A percentile compares a stretch with the other conserved stretches of the same genome.
Evolutionary conservation across 1,139 yeast species (phyloP).

Genomic region (Protomyces lactucae-debilis): DNA sequence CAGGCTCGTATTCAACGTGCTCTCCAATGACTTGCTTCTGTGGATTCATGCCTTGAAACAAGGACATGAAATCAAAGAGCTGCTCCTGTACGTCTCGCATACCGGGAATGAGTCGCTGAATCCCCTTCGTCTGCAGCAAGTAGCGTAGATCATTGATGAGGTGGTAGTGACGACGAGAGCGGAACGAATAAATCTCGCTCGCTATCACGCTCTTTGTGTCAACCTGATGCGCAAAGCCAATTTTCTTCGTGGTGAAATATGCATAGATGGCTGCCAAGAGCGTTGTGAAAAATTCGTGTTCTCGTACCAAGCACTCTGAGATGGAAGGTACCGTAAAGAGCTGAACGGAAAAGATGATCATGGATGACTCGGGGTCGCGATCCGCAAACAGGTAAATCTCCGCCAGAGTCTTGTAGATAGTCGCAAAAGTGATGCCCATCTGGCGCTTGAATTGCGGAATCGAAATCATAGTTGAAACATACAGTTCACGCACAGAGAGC

Average conservation of each 20-base stretch:
- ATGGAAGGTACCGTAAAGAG: constrained; percentile 78
- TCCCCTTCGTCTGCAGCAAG: constrained; percentile 33
- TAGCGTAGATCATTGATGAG: constrained; percentile 79
- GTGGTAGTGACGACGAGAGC: constrained; percentile 78
- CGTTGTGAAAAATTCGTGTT: constrained; percentile 60
- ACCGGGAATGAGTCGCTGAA: constrained; percentile 42
- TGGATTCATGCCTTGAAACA: constrained; percentile 79
- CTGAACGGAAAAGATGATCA: constrained; percentile 77
- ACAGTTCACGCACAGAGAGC: constrained; percentile 58
- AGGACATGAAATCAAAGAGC: constrained; percentile 58
- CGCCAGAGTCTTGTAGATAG: constrained; percentile 71
- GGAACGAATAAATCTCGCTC: constrained; percentile 46
- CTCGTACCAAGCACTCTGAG: constrained; percentile 62
- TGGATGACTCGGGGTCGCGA: constrained; percentile 75
- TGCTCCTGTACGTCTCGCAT: constrained; percentile 38
- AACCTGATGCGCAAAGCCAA: constrained; percentile 48
- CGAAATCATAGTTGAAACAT: constrained; percentile 65
- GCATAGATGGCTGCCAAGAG: constrained; percentile 64
- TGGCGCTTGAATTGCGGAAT: constrained; percentile 55
- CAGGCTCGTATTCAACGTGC: constrained; percentile 88
- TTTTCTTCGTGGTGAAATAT: constrained; percentile 55
- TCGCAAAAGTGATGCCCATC: constrained; percentile 71
- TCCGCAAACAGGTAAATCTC: constrained; percentile 68
- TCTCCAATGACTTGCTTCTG: constrained; percentile 68
- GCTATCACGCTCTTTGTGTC: constrained; percentile 39